These are phyloP conservation scores for Boletus bicolor DNA, from an alignment of 768 basidiomycete species.

Conservation along the genomic window DNA sequence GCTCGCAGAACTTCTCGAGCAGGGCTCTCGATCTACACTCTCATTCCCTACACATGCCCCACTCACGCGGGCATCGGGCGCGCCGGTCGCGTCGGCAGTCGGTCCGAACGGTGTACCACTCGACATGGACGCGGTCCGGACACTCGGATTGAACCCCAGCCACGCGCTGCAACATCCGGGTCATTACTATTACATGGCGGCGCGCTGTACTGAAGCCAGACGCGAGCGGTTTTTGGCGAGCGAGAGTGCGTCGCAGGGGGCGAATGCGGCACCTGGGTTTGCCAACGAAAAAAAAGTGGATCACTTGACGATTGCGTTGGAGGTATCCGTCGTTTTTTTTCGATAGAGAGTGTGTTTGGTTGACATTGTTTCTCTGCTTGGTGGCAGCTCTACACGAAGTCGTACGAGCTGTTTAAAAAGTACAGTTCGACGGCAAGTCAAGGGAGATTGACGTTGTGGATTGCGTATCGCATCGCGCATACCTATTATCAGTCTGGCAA, in stretches of 20 bases:
- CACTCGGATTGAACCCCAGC: slow-evolving; percentile 72
- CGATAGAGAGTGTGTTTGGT: neutral
- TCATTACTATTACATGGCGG: slow-evolving; percentile 84
- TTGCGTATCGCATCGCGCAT: slow-evolving; percentile 87
- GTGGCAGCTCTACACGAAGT: slow-evolving; percentile 81
- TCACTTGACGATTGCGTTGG: slow-evolving; percentile 76
- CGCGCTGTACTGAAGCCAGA: slow-evolving; percentile 77
- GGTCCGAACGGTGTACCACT: slow-evolving; percentile 24
- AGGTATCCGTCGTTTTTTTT: slow-evolving; percentile 44
- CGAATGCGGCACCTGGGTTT: slow-evolving; percentile 61
- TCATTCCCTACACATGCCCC: slow-evolving; percentile 60
- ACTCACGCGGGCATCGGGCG: slow-evolving; percentile 25
- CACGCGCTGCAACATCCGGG: slow-evolving; percentile 88
- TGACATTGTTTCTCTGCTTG: neutral
- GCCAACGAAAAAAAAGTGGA: slow-evolving; percentile 91
- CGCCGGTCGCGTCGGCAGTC: slow-evolving; percentile 7
- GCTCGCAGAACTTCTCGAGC: slow-evolving; percentile 86
- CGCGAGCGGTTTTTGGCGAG: slow-evolving; percentile 60
- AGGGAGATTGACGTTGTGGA: slow-evolving; percentile 80
- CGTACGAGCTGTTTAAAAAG: slow-evolving; percentile 92
- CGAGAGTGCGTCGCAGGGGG: slow-evolving; percentile 41
- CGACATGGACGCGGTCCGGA: slow-evolving; percentile 58
- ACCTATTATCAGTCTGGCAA: slow-evolving; percentile 79
- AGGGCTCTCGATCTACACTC: slow-evolving; percentile 65
- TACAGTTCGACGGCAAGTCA: slow-evolving; percentile 56